Percentiles rank a stretch among this genome's conserved stretches.
Conservation (phyloP, 2,329 filamentous ascomycete species). For the Lasiodiplodia sp. region DNA sequence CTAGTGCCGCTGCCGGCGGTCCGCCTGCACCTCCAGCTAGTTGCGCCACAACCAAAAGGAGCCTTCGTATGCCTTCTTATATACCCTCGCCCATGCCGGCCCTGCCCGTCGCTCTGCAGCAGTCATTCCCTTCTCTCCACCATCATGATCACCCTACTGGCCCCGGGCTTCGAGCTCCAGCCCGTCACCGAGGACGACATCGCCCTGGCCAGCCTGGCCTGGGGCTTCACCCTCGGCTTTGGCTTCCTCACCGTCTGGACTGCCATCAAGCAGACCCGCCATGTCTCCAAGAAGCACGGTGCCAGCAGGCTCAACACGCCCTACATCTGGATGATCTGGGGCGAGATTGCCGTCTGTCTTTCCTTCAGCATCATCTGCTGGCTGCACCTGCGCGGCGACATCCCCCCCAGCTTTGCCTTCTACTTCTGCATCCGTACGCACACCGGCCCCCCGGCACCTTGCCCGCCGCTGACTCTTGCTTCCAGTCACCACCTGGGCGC, state of each 20-base stretch:
- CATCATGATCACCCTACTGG: slow-evolving; percentile 5
- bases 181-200: slow-evolving; percentile 19
- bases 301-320: slow-evolving; percentile 6
- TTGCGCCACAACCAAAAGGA: not conserved
- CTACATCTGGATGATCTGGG: slow-evolving; percentile 24
- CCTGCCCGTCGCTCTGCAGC: not conserved
- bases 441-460: too few relatives aligned
- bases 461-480: not conserved
- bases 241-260: slow-evolving; percentile 51
- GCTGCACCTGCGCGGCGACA: slow-evolving; percentile 1
- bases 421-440: slow-evolving; percentile 30
- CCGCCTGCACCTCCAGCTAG: not conserved
- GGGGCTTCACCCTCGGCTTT: slow-evolving; percentile 52
- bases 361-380: slow-evolving; percentile 21
- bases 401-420: slow-evolving; percentile 8
- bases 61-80: not conserved
- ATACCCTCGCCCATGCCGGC: not conserved
- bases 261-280: slow-evolving; percentile 38
- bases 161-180: slow-evolving; percentile 1
- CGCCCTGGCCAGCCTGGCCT: slow-evolving; percentile 14
- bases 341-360: slow-evolving; percentile 10
- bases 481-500: slow-evolving; percentile 15
- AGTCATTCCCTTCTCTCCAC: not conserved
- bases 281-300: slow-evolving; percentile 39
- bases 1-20: not conserved